Conservation (phyloP, 805 yeast genomes). For the Ogataea philodendri region DNA sequence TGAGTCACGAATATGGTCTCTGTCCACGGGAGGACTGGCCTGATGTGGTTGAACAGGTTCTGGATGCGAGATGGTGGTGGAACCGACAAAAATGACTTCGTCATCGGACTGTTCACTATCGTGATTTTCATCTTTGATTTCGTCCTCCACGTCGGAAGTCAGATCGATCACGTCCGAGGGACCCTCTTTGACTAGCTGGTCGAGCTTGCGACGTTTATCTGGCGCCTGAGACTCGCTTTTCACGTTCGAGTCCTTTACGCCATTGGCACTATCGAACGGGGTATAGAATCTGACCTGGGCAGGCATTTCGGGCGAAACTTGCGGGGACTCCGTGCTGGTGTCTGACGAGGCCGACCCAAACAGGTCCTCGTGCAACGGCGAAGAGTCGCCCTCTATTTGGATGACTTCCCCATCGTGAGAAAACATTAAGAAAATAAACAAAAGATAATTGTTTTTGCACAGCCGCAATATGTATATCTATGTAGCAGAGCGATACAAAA, state of each 20-base stretch:
- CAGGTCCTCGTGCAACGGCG: background rate
- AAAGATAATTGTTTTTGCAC: conserved; percentile 1
- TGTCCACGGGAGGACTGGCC: background rate
- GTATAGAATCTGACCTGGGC: background rate
- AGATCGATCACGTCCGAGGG: conserved; percentile 17
- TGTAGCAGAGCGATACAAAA: background rate
- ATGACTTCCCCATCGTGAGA: conserved; percentile 2
- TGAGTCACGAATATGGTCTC: conserved; percentile 8
- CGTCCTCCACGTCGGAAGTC: conserved; percentile 16
- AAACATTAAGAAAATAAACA: conserved; percentile 2
- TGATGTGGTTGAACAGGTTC: conserved; percentile 2
- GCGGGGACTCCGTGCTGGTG: background rate
- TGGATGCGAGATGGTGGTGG: conserved; percentile 9
- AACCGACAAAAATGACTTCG: conserved; percentile 16
- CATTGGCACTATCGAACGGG: conserved; percentile 1
- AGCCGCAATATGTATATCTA: background rate
- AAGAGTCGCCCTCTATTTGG: conserved; percentile 1
- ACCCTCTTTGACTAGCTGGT: background rate
- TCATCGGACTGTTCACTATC: conserved; percentile 9
- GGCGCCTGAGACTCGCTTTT: no score
- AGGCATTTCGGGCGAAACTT: conserved; percentile 3
- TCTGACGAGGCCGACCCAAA: background rate
- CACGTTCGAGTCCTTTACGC: no score
- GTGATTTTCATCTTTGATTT: background rate
- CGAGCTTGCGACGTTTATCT: conserved; percentile 2